A percentile compares a stretch with the other conserved stretches of the same genome.
phyloP scores from a whole-genome alignment of 2,329 filamentous ascomycete species.

The Fusarium sulawesiense region DNA sequence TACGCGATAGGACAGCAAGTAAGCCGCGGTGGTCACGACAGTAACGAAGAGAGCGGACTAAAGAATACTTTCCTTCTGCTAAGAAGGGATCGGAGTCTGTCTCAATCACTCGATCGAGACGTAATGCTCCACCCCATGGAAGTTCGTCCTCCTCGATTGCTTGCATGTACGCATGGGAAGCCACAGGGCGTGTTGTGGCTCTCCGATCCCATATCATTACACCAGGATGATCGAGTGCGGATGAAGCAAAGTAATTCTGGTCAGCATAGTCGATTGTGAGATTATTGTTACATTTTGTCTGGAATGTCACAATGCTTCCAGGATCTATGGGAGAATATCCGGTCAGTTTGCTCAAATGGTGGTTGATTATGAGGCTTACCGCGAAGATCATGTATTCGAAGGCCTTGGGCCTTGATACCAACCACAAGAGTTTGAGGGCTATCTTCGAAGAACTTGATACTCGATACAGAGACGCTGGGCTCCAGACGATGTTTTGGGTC shows the following conservation, averaged over 20 bases:
- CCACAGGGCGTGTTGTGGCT: constrained; percentile 63
- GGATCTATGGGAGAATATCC: constrained; percentile 52
- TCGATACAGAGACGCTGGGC: constrained; percentile 79
- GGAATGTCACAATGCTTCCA: constrained; percentile 67
- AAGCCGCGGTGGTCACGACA: constrained; percentile 71
- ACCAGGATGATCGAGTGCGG: constrained; percentile 77
- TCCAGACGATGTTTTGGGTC: constrained; percentile 70
- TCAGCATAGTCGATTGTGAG: constrained; percentile 83
- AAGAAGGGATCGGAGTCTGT: constrained; percentile 62
- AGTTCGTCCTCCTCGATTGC: constrained; percentile 70
- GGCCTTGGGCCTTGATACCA: constrained; percentile 78
- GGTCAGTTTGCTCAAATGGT: neutral
- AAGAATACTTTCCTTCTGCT: constrained; percentile 67
- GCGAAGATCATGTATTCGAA: constrained; percentile 82
- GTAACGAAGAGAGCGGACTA: constrained; percentile 72
- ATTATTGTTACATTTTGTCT: constrained; percentile 76
- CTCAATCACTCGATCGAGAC: constrained; percentile 67
- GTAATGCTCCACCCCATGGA: constrained; percentile 71
- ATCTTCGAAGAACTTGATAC: constrained; percentile 83
- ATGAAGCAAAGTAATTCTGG: constrained; percentile 86
- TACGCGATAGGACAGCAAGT: constrained; percentile 70
- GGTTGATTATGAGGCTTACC: constrained; percentile 58
- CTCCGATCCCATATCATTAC: constrained; percentile 84
- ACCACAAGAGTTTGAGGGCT: constrained; percentile 80
- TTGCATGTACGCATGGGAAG: constrained; percentile 66